Base-by-base conservation (phyloP, 305 asterid genomes). In the Rubia balearica region DNA sequence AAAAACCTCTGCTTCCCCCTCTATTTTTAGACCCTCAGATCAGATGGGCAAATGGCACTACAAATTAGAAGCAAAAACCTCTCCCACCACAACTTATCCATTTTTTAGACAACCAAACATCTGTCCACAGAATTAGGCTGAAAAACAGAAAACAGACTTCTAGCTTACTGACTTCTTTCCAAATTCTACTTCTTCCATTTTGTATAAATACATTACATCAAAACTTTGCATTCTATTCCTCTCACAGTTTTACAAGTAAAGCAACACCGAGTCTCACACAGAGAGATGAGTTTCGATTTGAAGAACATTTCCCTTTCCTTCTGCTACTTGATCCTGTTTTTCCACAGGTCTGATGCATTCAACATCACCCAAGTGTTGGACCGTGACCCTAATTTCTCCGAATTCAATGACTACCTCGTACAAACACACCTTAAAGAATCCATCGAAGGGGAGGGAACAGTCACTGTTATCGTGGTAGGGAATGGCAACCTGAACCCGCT, bases 401-500 rank as follows among this genome's bases (percentile, higher is more conserved):
- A 65, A 66, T 91, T 88, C 87, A 91, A 81, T 53, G 61, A 27
- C 77, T 89, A 80, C 79, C 85, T 89, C 76, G 71, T 85, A 8
- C 84, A 82, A 69, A 85, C 93, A 0, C 69, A 73, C 51, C 24
- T 91, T 2, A 91, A 85, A 9, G 46, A 11, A 5, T 64, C 73
- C 4, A 85, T 91, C 60, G 88, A 88, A 77, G 57, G 83, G 0
- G 85, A 85, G 6, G 75, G 70, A 13, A 78, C 93, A 0, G 67
- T 86, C 81, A 89, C 95, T 0, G 46, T 91, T 51, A 81, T 91
- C 1, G 90, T 64, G 0, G 89, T 86, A n/a, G 87, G 75, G 8
- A 87, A 91, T 45, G 40, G 27, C 40, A 70, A 78, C 82, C 22
- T 88, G 5, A 24, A 84, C 5, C 73, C 91, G 0, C 36, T 87